Base-by-base conservation (phyloP, 1,284 basidiomycete genomes). In the Cutaneotrichosporon sp. region DNA sequence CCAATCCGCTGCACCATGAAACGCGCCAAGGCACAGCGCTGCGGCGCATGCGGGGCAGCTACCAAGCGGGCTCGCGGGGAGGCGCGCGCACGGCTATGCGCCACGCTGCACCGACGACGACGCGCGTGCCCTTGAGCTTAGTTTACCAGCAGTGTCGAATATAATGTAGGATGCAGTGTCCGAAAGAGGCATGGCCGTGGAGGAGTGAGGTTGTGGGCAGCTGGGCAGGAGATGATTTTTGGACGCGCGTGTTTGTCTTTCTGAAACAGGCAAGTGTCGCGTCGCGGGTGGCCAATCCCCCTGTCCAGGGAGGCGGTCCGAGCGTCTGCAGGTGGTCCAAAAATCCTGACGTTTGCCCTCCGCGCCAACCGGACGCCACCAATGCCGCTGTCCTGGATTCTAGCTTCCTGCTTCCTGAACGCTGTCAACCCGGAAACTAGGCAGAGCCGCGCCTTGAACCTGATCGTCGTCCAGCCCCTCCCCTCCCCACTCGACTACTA, bases 251-350 rank as follows among this genome's bases (percentile, higher is more conserved):
- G 20, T 10, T 46, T 46, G 22, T 24, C 45, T 42, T 42, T 42
- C 38, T 46, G 45, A 46, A 46, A 46, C 45, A 46, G 22, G 45
- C 45, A 46, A 46, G 10, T 46, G 22, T 46, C 22, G 45, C 45
- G 22, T 46, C 22, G 22, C 22, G 45, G 38, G 38, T 42, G 38
- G 38, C 38, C 38, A 42, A 42, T 13, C 13, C 34, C 16, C 10
- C 38, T 18, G 2, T 14, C n/a, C n/a, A n/a, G n/a, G n/a, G n/a
- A n/a, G n/a, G n/a, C n/a, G n/a, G n/a, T n/a, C n/a, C n/a, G n/a
- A n/a, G n/a, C n/a, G n/a, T n/a, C n/a, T n/a, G n/a, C n/a, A n/a
- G n/a, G n/a, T n/a, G n/a, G n/a, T n/a, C n/a, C n/a, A n/a, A n/a
- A n/a, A n/a, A n/a, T n/a, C n/a, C n/a, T n/a, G n/a, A n/a, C n/a